Base-by-base conservation (phyloP, 2,329 filamentous ascomycete genomes). In the Passalora sequoiae region DNA sequence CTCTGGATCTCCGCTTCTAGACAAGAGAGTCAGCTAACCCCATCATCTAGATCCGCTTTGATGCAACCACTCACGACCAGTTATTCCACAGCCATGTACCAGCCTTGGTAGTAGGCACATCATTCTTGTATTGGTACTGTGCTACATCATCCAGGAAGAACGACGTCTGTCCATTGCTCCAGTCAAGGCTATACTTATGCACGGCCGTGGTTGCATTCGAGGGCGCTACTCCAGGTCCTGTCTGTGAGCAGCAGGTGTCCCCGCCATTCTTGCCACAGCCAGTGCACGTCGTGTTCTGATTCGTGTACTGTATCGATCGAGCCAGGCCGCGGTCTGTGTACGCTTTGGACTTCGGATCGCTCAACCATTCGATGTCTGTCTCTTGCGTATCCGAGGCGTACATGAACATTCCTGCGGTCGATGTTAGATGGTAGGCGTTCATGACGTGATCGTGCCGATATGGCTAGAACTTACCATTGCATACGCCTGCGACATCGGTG, bases 281-380 rank as follows among this genome's bases (percentile, higher is more conserved):
- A n/a, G 38, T 41, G 12, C 44, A 25, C 12, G 27, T 25, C 2
- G 22, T 38, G 28, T 32, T 31, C 32, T 57, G 54, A 28, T 56
- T 57, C 4, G 51, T 54, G 32, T 49, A 53, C 17, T 42, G 43
- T 31, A 56, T 31, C 5, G n/a, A 7, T 4, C 30, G 30, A 2
- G 30, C 16, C 5, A 8, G 47, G 36, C 16, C 43, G 43, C 12
- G 29, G 33, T 6, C 43, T 46, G 32, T 43, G 44, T 17, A 38
- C 37, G 20, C 25, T 40, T 15, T 41, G 44, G 10, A 47, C 33
- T 37, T 55, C 0, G 51, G 38, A 25, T 56, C 46, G 33, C 38
- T 49, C 2, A 57, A 41, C 46, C 52, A 57, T 40, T 58, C 55
- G 17, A 58, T 58, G 37, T 58, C 54, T 8, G 44, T 47, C 37